These are phyloP conservation scores for Fusarium buharicum DNA, from an alignment of 2,329 filamentous ascomycete species.

Conservation along the genomic window DNA sequence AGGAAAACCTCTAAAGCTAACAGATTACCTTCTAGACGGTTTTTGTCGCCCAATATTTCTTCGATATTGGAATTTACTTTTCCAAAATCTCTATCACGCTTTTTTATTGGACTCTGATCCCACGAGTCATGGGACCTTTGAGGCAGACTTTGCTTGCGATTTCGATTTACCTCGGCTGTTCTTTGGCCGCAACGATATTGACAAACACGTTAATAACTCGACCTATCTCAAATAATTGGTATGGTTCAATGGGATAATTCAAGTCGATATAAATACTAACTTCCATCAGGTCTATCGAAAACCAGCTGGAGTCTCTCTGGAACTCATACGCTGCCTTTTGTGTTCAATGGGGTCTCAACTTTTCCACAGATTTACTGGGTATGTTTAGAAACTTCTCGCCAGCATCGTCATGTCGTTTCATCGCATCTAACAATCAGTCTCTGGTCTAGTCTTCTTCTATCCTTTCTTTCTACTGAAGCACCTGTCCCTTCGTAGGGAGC, in stretches of 20 bases:
- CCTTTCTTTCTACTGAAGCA: conserved; percentile 23
- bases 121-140: neutral
- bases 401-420: neutral
- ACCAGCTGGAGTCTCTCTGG: conserved; percentile 14
- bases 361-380: conserved; percentile 14
- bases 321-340: conserved; percentile 17
- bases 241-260: accelerated
- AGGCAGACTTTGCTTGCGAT: neutral
- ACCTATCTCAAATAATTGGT: conserved; percentile 15
- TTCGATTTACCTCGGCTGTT: conserved; percentile 4
- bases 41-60: conserved; percentile 12
- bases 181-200: conserved; percentile 7
- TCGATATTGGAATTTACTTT: conserved; percentile 18
- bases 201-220: conserved; percentile 13
- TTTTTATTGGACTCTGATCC: conserved; percentile 22
- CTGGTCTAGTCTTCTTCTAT: conserved; percentile 4
- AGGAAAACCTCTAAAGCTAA: neutral
- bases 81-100: conserved; percentile 22
- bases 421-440: neutral
- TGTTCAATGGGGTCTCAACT: conserved; percentile 17
- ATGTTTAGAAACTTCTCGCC: neutral
- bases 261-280: accelerated
- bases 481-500: conserved; percentile 5
- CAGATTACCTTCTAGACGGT: neutral
- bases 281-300: conserved; percentile 9